These are phyloP conservation scores for Theobroma grandiflorum DNA, from an alignment of 441 rosid species.

Conservation along the genomic window DNA sequence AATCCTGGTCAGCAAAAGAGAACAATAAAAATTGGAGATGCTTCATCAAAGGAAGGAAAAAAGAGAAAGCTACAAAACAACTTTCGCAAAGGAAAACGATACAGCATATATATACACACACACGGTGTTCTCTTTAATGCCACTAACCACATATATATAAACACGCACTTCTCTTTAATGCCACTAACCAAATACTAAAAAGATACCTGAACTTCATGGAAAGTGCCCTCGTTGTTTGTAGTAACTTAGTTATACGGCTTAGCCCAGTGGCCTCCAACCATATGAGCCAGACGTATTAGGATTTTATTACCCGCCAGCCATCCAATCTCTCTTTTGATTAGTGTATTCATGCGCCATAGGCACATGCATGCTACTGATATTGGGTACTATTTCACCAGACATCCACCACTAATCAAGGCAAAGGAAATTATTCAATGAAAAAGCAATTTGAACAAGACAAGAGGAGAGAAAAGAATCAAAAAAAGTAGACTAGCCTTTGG, in stretches of 20 bases:
- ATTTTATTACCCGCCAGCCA: background rate
- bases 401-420: background rate
- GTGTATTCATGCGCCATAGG: background rate
- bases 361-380: background rate
- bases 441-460: background rate
- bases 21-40: background rate
- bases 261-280: background rate
- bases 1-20: background rate
- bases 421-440: background rate
- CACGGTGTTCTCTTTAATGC: background rate
- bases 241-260: background rate
- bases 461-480: background rate
- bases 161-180: too few relatives aligned
- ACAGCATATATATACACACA: background rate
- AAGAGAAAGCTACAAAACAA: conserved; percentile 20
- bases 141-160: background rate
- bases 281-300: background rate
- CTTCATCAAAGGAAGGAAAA: background rate
- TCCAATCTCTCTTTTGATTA: background rate
- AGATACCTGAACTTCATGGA: background rate
- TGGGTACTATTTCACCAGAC: background rate
- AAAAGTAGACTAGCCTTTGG: background rate
- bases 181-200: background rate
- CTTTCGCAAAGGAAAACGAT: conserved; percentile 19
- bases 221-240: background rate